phyloP scores from a whole-genome alignment of 1,284 basidiomycete species.

The Boletus hoseneyae region DNA sequence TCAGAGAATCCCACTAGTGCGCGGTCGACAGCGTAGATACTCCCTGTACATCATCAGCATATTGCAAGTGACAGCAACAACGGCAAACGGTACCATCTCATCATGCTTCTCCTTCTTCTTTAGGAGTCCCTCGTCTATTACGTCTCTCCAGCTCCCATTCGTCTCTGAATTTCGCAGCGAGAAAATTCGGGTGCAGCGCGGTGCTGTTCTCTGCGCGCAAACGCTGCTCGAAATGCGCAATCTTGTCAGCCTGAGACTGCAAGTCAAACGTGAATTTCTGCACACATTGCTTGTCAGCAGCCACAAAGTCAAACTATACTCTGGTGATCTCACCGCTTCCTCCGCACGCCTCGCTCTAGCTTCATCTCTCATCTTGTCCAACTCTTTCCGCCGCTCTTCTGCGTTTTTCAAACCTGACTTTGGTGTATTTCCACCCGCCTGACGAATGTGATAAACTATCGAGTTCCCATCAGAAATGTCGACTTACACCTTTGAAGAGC shows the following conservation, averaged over 20 bases:
- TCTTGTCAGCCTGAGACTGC: slow-evolving; percentile 67
- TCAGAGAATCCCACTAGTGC: neutral
- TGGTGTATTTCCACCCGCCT: slow-evolving; percentile 50
- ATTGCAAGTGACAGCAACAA: slow-evolving; percentile 1
- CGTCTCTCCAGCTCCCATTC: slow-evolving; percentile 36
- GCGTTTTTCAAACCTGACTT: slow-evolving; percentile 64
- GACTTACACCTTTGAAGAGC: slow-evolving; percentile 61
- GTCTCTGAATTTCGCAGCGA: slow-evolving; percentile 61
- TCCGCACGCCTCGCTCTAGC: slow-evolving; percentile 54
- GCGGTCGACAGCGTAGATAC: slow-evolving; percentile 9
- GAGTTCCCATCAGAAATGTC: slow-evolving; percentile 2
- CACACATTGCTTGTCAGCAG: slow-evolving; percentile 7
- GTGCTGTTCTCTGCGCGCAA: slow-evolving; percentile 47
- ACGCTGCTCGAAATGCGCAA: slow-evolving; percentile 60
- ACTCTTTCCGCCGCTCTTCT: slow-evolving; percentile 63
- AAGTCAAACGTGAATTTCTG: slow-evolving; percentile 65
- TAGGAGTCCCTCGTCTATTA: slow-evolving; percentile 21
- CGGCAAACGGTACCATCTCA: slow-evolving; percentile 4
- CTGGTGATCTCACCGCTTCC: slow-evolving; percentile 46
- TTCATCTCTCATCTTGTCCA: slow-evolving; percentile 70
- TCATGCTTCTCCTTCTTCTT: slow-evolving; percentile 34
- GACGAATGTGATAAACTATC: slow-evolving; percentile 1
- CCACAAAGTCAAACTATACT: neutral
- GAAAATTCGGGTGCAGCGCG: slow-evolving; percentile 62
- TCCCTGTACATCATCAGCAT: slow-evolving; percentile 20